These are phyloP conservation scores for Eurotiales sp. DNA, from an alignment of 2,329 filamentous ascomycete species.

Conservation along the genomic window DNA sequence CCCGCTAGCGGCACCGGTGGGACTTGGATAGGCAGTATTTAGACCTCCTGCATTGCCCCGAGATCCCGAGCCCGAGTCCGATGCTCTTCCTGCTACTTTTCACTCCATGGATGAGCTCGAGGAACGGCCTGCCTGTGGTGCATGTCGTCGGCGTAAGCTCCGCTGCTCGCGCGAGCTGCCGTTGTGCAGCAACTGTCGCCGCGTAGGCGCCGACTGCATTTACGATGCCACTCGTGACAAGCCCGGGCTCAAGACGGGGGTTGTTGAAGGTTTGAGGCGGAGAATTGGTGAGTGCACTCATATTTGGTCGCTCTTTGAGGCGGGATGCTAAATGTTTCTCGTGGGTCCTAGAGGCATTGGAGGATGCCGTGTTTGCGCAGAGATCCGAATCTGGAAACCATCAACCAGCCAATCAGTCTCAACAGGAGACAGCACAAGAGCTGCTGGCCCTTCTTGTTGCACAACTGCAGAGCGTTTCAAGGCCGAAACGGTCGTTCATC, in stretches of 20 bases:
- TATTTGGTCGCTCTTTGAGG: neutral
- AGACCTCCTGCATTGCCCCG: too few relatives aligned
- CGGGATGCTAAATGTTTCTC: too few relatives aligned
- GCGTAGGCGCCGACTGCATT: slow-evolving; percentile 5
- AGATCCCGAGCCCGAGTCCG: too few relatives aligned
- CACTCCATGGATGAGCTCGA: too few relatives aligned
- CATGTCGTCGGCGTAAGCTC: slow-evolving; percentile 16
- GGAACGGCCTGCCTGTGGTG: slow-evolving; percentile 10
- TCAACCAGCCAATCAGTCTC: neutral
- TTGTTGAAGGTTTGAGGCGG: slow-evolving; percentile 12
- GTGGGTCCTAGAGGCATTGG: neutral
- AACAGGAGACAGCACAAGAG: neutral
- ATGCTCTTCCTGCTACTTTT: too few relatives aligned
- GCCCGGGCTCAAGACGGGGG: slow-evolving; percentile 12
- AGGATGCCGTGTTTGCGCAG: neutral
- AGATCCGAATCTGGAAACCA: neutral
- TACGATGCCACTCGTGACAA: slow-evolving; percentile 10
- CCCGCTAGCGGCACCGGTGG: too few relatives aligned
- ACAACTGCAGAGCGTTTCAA: neutral
- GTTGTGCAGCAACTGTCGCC: slow-evolving; percentile 12
- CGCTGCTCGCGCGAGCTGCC: slow-evolving; percentile 15
- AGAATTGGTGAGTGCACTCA: neutral
- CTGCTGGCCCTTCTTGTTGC: neutral
- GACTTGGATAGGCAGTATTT: too few relatives aligned
- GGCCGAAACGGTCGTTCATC: too few relatives aligned